Evolutionary conservation across 2,329 filamentous ascomycete genomes (phyloP), one percentile per base, ranked within the genome.

Genomic region (Geosmithia putterillii): DNA sequence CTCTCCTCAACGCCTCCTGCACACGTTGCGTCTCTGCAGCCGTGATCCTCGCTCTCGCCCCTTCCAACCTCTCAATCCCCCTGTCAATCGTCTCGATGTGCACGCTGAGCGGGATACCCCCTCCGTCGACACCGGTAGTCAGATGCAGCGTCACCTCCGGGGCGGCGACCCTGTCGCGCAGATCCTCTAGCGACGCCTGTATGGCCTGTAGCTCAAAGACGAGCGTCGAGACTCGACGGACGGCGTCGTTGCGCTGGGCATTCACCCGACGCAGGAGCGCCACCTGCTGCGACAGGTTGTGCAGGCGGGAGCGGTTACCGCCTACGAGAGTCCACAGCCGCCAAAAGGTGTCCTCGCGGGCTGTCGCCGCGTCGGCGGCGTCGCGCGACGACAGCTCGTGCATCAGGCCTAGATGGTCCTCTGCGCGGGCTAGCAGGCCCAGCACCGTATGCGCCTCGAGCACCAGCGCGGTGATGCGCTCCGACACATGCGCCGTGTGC

Each of bases 31-130:
- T 69, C 63, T 84, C 79, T 15, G 75, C 60, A 23, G 66, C 70
- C 43, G 74, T 65, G 17, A 77, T 73, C 47, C 75, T 72, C 37
- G 73, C 69, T 46, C 83, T 69, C 40, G 80, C 78, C 19, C 65
- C 61, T 56, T 86, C 79, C 47, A 92, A 62, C 48, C 86, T 69
- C 58, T 88, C 81, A 1, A 89, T 76, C 0, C 83, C 82, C 41
- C 76, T 66, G 45, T 83, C 71, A 47, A 92, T 87, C 44, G 78
- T 80, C 50, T 86, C 79, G 36, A 92, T 79, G 55, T 92, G 84
- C 37, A 86, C 79, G 42, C 73, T 72, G 4, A 92, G 64, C 3
- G 84, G 83, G 9, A 86, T 67, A n/a, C n/a, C n/a, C n/a, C n/a
- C n/a, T n/a, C n/a, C n/a, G n/a, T n/a, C n/a, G n/a, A n/a, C n/a